Conservation (phyloP, 2,329 filamentous ascomycete genomes). For the Xylaria sp. region DNA sequence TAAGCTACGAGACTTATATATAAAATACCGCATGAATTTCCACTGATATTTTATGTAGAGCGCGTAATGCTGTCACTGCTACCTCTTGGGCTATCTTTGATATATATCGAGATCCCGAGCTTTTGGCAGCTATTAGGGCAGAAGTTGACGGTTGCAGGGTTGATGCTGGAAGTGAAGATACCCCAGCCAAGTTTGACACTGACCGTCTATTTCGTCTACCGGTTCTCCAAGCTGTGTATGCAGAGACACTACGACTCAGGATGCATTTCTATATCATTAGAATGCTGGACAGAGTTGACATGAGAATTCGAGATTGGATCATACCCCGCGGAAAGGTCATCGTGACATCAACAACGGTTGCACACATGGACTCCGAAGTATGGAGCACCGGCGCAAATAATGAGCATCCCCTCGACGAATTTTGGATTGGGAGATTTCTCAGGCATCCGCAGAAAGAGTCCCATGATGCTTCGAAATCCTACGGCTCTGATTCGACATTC, state of each 20-base stretch:
- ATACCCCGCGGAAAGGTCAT: conserved; percentile 41
- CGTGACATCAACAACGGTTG: conserved; percentile 46
- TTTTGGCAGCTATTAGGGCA: conserved; percentile 37
- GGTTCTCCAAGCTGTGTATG: conserved; percentile 46
- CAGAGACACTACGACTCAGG: conserved; percentile 47
- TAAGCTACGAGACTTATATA: conserved; percentile 33
- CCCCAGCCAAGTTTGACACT: conserved; percentile 40
- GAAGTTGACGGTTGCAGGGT: conserved; percentile 34
- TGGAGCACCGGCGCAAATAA: conserved; percentile 41
- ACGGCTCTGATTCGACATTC: conserved; percentile 36
- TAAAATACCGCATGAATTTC: too few species aligned
- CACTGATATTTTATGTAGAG: conserved; percentile 37
- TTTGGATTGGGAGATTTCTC: conserved; percentile 46
- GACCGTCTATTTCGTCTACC: conserved; percentile 43
- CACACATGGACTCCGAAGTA: conserved; percentile 45
- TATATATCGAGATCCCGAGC: conserved; percentile 43
- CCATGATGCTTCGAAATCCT: neutral
- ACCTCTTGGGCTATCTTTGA: conserved; percentile 44
- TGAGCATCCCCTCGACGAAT: conserved; percentile 45
- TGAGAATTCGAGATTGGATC: conserved; percentile 42
- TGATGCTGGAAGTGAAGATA: conserved; percentile 22
- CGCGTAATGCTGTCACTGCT: conserved; percentile 41
- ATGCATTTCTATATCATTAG: conserved; percentile 49
- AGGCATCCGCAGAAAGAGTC: conserved; percentile 27
- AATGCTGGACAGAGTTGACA: conserved; percentile 42